Evolutionary conservation across 257 asterid species (phyloP).

Genomic region (Nicotiana obtusifolia): DNA sequence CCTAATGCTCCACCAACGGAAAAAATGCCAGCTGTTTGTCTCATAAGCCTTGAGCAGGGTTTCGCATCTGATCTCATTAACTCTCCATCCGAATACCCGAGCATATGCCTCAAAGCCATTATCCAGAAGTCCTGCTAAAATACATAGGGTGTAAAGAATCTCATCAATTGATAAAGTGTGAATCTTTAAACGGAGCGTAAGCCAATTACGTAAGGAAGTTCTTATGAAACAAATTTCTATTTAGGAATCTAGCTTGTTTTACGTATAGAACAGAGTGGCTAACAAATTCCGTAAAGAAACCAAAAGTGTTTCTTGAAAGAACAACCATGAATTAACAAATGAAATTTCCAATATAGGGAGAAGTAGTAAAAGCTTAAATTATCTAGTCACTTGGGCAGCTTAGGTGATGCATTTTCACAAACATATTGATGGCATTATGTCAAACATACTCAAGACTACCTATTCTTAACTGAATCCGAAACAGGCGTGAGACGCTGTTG

Average conservation of each 20-base stretch:
- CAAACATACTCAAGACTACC: not conserved
- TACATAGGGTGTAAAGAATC: not conserved
- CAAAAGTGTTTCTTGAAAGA: not conserved
- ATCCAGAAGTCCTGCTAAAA: constrained; percentile 4
- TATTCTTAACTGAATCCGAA: not conserved
- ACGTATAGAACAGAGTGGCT: too few species aligned
- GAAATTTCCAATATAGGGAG: not conserved
- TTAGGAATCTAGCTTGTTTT: not conserved
- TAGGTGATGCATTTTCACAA: not conserved
- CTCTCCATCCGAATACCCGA: constrained; percentile 82
- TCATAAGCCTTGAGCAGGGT: constrained; percentile 75
- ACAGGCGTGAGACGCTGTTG: not conserved
- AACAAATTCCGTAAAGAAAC: not conserved
- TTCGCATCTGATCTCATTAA: constrained; percentile 85
- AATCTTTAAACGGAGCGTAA: not conserved
- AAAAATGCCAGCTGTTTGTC: constrained; percentile 82
- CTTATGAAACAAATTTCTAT: not conserved
- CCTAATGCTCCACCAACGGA: constrained; percentile 80
- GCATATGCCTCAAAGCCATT: constrained; percentile 75
- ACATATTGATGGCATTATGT: not conserved
- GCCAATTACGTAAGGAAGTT: not conserved
- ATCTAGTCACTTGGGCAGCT: not conserved
- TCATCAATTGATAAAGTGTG: not conserved
- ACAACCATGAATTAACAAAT: not conserved
- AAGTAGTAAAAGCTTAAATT: too few species aligned